Evolutionary conservation across 2,329 filamentous ascomycete species (phyloP).

Genomic region (Colletotrichum gigasporum): DNA sequence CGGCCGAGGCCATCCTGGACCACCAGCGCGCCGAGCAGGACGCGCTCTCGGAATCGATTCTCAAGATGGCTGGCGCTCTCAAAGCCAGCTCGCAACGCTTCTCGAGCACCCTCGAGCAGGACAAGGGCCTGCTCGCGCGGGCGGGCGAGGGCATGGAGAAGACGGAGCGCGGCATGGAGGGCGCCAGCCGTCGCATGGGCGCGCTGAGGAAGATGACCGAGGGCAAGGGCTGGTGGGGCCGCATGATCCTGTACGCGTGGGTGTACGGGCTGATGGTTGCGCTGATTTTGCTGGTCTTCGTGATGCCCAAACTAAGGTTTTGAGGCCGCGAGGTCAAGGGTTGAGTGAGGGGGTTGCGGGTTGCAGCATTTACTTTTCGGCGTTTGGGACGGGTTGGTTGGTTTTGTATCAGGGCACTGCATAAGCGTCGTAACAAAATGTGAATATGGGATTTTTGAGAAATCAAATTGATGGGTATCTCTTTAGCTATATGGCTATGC

Average conservation of each 20-base stretch:
- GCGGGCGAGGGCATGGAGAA: conserved; percentile 81
- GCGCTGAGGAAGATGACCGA: conserved; percentile 82
- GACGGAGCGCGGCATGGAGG: conserved; percentile 79
- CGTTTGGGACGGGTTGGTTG: neutral
- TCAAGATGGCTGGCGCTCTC: conserved; percentile 80
- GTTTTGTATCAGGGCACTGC: neutral
- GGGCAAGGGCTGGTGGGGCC: conserved; percentile 86
- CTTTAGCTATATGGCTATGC: neutral
- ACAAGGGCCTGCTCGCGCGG: conserved; percentile 75
- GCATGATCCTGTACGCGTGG: conserved; percentile 85
- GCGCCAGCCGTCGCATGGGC: conserved; percentile 81
- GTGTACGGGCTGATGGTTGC: conserved; percentile 85
- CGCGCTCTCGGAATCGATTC: conserved; percentile 80
- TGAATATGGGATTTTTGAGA: neutral
- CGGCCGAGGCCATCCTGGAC: conserved; percentile 77
- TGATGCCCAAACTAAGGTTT: conserved; percentile 88
- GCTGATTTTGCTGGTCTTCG: conserved; percentile 82
- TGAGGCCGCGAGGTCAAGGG: conserved; percentile 48
- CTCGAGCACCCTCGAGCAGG: conserved; percentile 73
- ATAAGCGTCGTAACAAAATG: conserved; percentile 8
- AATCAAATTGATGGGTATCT: neutral
- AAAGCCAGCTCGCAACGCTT: conserved; percentile 81
- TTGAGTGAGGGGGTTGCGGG: neutral
- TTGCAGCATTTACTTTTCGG: neutral
- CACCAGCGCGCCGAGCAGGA: conserved; percentile 86